phyloP scores from a whole-genome alignment of 306 rosid species.

The Corylus avellana region DNA sequence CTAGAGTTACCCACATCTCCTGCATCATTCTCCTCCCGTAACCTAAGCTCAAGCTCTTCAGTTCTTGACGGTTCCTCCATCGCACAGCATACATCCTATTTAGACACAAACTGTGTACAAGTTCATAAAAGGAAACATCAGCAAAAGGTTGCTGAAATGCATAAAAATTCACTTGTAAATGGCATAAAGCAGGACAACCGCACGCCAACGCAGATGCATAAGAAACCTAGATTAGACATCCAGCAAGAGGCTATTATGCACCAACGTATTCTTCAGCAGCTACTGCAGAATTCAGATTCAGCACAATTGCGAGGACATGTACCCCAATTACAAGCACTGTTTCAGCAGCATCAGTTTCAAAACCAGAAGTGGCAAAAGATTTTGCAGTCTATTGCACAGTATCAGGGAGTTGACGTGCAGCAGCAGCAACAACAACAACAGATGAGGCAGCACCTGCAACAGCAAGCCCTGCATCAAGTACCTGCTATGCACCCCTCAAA shows the following conservation, averaged over 20 bases:
- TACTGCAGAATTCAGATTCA: constrained; percentile 30
- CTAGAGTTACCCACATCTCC: background rate
- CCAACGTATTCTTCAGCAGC: constrained; percentile 27
- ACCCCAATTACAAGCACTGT: constrained; percentile 25
- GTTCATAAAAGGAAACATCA: constrained; percentile 22
- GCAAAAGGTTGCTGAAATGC: constrained; percentile 3
- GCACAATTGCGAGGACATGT: constrained; percentile 23
- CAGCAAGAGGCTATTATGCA: constrained; percentile 8
- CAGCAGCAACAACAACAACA: constrained; percentile 33
- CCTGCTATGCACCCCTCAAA: constrained; percentile 16
- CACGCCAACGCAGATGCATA: constrained; percentile 4
- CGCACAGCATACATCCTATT: constrained; percentile 11
- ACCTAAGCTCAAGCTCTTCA: background rate
- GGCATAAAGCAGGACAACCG: constrained; percentile 17
- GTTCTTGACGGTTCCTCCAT: constrained; percentile 13
- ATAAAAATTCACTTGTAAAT: constrained; percentile 4
- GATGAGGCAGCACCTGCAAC: constrained; percentile 32
- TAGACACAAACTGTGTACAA: constrained; percentile 4
- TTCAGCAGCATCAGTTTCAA: constrained; percentile 30
- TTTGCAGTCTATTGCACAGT: constrained; percentile 20
- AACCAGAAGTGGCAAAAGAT: background rate
- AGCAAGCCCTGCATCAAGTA: constrained; percentile 25
- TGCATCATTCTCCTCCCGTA: background rate
- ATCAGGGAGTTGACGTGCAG: constrained; percentile 9
- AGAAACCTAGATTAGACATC: constrained; percentile 28